Evolutionary conservation across 345 rosid species (phyloP).

Genomic region (Reutealis trisperma): DNA sequence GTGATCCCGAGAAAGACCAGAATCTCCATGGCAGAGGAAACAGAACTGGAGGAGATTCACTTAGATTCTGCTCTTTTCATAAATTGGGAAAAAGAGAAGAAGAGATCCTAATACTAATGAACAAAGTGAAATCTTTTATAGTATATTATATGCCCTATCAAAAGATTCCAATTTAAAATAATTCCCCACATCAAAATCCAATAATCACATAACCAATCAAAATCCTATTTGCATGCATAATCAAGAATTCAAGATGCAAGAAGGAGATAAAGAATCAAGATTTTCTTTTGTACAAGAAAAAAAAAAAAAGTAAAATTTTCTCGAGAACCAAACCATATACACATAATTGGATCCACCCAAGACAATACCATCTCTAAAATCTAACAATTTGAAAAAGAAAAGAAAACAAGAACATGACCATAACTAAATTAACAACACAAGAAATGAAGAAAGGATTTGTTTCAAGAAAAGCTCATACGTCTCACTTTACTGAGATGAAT

Average conservation of each 20-base stretch:
- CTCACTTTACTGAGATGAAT: constrained; percentile 34
- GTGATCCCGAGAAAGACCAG: constrained; percentile 28
- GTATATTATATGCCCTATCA: not conserved
- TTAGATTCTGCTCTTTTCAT: not conserved
- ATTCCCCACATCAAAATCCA: not conserved
- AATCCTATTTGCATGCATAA: not conserved
- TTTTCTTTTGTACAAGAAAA: constrained; percentile 17
- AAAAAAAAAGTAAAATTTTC: not conserved
- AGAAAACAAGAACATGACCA: not conserved
- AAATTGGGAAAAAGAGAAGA: not conserved
- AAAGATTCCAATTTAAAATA: not conserved
- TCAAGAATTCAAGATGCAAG: too few relatives aligned
- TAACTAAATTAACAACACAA: constrained; percentile 8
- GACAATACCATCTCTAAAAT: constrained; percentile 5
- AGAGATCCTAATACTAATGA: not conserved
- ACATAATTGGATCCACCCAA: constrained; percentile 32
- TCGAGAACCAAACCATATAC: constrained; percentile 23
- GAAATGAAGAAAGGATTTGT: not conserved
- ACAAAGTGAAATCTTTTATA: not conserved
- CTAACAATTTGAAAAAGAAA: not conserved
- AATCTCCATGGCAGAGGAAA: constrained; percentile 11
- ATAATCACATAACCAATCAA: not conserved
- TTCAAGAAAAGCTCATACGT: constrained; percentile 15
- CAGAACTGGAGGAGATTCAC: not conserved
- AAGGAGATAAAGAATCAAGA: not conserved